Conservation (phyloP, 257 asterid species). For the Anisodus tanguticus region DNA sequence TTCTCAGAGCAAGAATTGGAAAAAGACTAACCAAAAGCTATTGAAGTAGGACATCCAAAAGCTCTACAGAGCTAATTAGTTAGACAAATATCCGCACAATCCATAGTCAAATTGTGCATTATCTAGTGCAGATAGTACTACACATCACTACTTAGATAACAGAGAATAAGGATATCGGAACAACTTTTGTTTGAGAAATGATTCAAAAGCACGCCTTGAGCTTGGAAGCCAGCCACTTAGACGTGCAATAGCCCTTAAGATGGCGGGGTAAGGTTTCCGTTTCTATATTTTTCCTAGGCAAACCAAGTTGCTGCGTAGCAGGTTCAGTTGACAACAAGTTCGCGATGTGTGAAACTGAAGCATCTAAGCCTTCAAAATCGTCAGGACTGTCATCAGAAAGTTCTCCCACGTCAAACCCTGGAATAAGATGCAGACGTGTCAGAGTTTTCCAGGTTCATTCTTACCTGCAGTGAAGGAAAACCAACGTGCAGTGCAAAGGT, state of each 20-base stretch:
- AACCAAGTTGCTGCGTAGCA: conserved; percentile 84
- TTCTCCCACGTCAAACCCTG: conserved; percentile 95
- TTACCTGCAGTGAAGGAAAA: conserved; percentile 89
- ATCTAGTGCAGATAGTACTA: neutral
- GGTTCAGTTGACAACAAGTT: conserved; percentile 89
- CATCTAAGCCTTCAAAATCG: conserved; percentile 87
- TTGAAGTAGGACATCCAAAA: neutral
- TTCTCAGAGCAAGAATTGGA: neutral
- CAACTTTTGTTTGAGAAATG: neutral
- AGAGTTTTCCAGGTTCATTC: conserved; percentile 34
- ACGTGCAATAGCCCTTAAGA: conserved; percentile 71
- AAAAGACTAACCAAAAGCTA: neutral
- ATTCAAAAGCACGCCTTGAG: conserved; percentile 61
- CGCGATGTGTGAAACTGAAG: conserved; percentile 86
- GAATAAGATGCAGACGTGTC: conserved; percentile 27
- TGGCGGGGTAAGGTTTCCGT: conserved; percentile 76
- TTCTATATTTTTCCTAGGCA: conserved; percentile 74
- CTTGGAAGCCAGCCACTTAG: conserved; percentile 96
- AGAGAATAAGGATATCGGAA: neutral
- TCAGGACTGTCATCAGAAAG: conserved; percentile 88
- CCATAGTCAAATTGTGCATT: neutral
- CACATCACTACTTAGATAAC: conserved; percentile 1
- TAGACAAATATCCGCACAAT: conserved; percentile 3
- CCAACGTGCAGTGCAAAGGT: conserved; percentile 50
- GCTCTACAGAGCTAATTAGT: neutral